These are phyloP conservation scores for Limtongozyma cylindracea DNA, from an alignment of 805 yeast species.

Conservation along the genomic window DNA sequence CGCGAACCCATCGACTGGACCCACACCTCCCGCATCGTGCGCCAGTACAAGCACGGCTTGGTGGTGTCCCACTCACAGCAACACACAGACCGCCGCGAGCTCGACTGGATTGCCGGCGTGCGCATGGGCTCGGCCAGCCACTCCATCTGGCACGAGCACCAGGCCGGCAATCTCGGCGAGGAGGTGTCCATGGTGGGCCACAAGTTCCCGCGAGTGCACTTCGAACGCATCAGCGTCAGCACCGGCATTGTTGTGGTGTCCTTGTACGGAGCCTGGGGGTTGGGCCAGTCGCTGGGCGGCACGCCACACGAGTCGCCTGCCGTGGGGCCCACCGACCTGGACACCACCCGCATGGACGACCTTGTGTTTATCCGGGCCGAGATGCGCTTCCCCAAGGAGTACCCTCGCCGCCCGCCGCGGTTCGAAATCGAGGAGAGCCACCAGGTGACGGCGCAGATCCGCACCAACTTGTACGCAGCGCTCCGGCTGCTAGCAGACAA, in stretches of 20 bases:
- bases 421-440: conserved; percentile 62
- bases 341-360: conserved; percentile 2
- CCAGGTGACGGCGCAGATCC: conserved; percentile 24
- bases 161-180: conserved; percentile 55
- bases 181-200: conserved; percentile 78
- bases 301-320: conserved; percentile 2
- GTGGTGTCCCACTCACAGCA: too few relatives aligned
- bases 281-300: too few relatives aligned
- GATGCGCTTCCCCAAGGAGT: conserved; percentile 43
- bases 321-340: too few relatives aligned
- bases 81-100: too few relatives aligned
- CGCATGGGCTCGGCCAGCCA: conserved; percentile 34
- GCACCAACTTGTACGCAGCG: conserved; percentile 22
- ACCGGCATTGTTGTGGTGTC: conserved; percentile 60
- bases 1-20: too few relatives aligned
- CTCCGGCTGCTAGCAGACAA: conserved; percentile 28
- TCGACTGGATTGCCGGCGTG: conserved; percentile 88
- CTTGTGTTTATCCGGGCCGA: conserved; percentile 44
- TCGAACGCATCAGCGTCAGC: conserved; percentile 73
- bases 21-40: too few relatives aligned
- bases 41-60: too few relatives aligned
- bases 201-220: conserved; percentile 64
- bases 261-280: too few relatives aligned
- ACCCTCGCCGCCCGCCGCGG: conserved; percentile 19
- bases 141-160: conserved; percentile 8